These are phyloP conservation scores for Batkoa obscura DNA, from an alignment of 371 early-diverging fungal species.

Conservation along the genomic window DNA sequence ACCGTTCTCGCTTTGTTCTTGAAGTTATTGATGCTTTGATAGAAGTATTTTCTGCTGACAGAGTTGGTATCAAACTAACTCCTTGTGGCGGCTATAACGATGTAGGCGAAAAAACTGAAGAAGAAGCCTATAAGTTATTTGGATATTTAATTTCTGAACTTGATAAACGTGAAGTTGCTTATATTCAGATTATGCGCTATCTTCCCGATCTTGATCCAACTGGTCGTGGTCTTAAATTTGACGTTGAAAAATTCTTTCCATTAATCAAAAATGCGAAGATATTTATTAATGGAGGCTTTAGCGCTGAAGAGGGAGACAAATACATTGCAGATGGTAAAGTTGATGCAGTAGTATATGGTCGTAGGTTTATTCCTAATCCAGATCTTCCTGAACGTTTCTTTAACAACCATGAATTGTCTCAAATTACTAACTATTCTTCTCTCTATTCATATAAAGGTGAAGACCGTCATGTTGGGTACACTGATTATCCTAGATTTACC, in stretches of 20 bases:
- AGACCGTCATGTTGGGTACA: background rate
- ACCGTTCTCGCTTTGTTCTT: constrained; percentile 21
- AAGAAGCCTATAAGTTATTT: constrained; percentile 29
- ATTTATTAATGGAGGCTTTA: constrained; percentile 40
- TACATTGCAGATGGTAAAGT: constrained; percentile 7
- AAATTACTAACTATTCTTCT: background rate
- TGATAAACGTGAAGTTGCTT: constrained; percentile 20
- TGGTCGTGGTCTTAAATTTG: constrained; percentile 22
- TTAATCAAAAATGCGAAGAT: constrained; percentile 33
- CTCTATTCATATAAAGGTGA: background rate
- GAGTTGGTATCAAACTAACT: constrained; percentile 57
- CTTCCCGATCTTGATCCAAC: constrained; percentile 24
- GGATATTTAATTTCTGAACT: constrained; percentile 28
- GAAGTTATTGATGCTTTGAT: constrained; percentile 20
- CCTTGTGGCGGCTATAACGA: constrained; percentile 26
- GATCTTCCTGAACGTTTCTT: constrained; percentile 1
- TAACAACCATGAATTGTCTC: constrained; percentile 1
- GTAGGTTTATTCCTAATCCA: constrained; percentile 12
- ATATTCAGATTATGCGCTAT: constrained; percentile 32
- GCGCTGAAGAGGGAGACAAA: constrained; percentile 21
- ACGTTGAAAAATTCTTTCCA: constrained; percentile 19
- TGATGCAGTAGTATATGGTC: constrained; percentile 9
- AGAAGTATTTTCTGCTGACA: background rate
- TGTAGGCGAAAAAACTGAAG: constrained; percentile 21
- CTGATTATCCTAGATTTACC: background rate